Evolutionary conservation across 2,329 filamentous ascomycete species (phyloP).

Genomic region (Salinomyces thailandicus): DNA sequence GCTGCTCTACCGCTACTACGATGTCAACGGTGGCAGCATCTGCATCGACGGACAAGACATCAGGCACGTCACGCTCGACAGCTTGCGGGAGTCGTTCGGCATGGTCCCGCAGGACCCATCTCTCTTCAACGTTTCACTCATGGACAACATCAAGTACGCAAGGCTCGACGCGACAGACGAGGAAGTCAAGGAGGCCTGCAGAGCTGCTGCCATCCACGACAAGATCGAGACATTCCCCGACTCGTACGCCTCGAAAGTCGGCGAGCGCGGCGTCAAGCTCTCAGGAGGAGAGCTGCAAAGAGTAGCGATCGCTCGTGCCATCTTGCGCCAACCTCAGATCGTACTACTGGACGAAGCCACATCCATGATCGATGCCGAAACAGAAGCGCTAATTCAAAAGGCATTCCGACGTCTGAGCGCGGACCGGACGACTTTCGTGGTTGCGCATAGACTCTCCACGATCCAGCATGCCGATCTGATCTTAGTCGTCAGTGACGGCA

Average conservation of each 20-base stretch:
- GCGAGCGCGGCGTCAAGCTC: constrained; percentile 66
- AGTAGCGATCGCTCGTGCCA: constrained; percentile 62
- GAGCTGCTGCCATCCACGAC: constrained; percentile 53
- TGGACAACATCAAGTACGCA: constrained; percentile 56
- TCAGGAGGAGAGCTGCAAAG: constrained; percentile 82
- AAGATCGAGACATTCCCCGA: constrained; percentile 52
- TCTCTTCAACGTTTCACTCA: constrained; percentile 54
- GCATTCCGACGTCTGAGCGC: constrained; percentile 50
- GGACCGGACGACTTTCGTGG: constrained; percentile 62
- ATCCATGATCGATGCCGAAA: constrained; percentile 50
- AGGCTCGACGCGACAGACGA: constrained; percentile 50
- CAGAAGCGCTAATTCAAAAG: constrained; percentile 46
- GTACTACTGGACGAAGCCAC: constrained; percentile 70
- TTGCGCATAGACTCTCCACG: constrained; percentile 66
- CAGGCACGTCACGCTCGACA: constrained; percentile 47
- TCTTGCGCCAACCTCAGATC: constrained; percentile 55
- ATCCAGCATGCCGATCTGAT: constrained; percentile 71
- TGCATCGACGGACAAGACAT: constrained; percentile 51
- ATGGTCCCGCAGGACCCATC: constrained; percentile 55
- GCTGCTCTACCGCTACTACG: constrained; percentile 51
- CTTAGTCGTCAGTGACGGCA: constrained; percentile 61
- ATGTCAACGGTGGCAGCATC: constrained; percentile 45
- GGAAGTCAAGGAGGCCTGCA: constrained; percentile 51
- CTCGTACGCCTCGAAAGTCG: constrained; percentile 63
- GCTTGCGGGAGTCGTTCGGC: constrained; percentile 48